Evolutionary conservation across 2,329 filamentous ascomycete genomes (phyloP), one percentile per base, ranked within the genome.

Genomic region (Xylariaceae sp.): DNA sequence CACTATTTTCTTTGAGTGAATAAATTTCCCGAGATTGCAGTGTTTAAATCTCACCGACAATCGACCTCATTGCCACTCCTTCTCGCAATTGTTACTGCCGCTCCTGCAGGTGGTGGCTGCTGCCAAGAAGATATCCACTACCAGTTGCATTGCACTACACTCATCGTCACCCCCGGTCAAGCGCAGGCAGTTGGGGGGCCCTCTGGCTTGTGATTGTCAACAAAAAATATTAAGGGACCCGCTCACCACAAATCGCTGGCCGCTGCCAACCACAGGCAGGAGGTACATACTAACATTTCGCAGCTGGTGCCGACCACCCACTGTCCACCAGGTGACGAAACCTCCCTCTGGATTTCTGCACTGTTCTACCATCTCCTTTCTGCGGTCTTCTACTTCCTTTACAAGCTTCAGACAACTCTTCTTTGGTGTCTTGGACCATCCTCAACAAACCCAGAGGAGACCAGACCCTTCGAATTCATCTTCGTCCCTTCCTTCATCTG

Each of bases 121-220:
- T 45, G 39, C 39, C 43, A 49, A 21, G 46, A 2, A n/a, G n/a
- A 39, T 7, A 3, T 6, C 21, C 20, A 23, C 37, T 15, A 24
- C 15, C 20, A 16, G 36, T 23, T 50, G 41, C 29, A 11, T 37
- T n/a, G n/a, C n/a, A n/a, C n/a, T n/a, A n/a, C n/a, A n/a, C n/a
- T n/a, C n/a, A n/a, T n/a, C n/a, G n/a, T n/a, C n/a, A n/a, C n/a
- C n/a, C n/a, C n/a, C n/a, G n/a, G n/a, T n/a, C n/a, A n/a, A n/a
- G n/a, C n/a, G 40, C n/a, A 13, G 35, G 29, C 6, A 16, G 26
- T 39, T 16, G 16, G 16, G 39, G 21, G 10, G 15, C 15, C 18
- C 29, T 45, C 36, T 55, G 41, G 58, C 62, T 63, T 62, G 64
- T 65, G 62, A 66, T 64, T 68, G 64, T 67, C 64, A 68, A 67